Conservation (phyloP, 2,329 filamentous ascomycete species). For the Colletotrichum acutatum region DNA sequence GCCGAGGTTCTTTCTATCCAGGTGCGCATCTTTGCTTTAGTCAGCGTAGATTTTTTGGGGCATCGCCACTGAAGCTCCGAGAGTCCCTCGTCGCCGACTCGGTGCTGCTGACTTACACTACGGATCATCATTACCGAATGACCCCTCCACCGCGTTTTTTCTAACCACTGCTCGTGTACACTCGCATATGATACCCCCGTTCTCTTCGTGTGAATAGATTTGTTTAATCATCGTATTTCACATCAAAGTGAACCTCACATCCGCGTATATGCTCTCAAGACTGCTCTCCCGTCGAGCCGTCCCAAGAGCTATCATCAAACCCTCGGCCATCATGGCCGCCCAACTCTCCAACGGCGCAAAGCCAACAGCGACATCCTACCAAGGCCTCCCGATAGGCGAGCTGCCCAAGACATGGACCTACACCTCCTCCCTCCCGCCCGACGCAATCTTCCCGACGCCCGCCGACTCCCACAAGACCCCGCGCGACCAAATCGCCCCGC, state of each 20-base stretch:
- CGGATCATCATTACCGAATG: conserved; percentile 31
- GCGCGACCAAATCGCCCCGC: conserved; percentile 79
- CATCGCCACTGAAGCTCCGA: conserved; percentile 16
- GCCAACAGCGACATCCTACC: not conserved
- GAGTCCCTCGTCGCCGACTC: conserved; percentile 6
- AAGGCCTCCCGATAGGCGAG: conserved; percentile 57
- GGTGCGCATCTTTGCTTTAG: conserved; percentile 29
- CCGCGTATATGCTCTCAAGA: conserved; percentile 46
- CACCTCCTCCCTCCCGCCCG: conserved; percentile 77
- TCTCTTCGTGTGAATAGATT: not conserved
- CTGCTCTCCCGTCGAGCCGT: conserved; percentile 45
- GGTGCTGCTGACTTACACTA: not conserved
- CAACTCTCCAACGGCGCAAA: conserved; percentile 43
- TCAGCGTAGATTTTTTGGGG: conserved; percentile 22
- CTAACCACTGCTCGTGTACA: not conserved
- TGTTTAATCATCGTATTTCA: not conserved
- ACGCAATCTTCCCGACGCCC: conserved; percentile 83
- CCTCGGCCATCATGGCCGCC: conserved; percentile 45
- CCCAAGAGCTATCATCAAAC: conserved; percentile 39
- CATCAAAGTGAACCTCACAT: not conserved
- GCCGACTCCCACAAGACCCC: conserved; percentile 83
- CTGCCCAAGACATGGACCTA: conserved; percentile 75
- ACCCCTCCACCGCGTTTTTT: not conserved
- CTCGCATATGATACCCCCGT: conserved; percentile 9
- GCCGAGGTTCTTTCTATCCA: conserved; percentile 29